These are phyloP conservation scores for Pyricularia pennisetigena DNA, from an alignment of 2,329 filamentous ascomycete species.

Conservation along the genomic window DNA sequence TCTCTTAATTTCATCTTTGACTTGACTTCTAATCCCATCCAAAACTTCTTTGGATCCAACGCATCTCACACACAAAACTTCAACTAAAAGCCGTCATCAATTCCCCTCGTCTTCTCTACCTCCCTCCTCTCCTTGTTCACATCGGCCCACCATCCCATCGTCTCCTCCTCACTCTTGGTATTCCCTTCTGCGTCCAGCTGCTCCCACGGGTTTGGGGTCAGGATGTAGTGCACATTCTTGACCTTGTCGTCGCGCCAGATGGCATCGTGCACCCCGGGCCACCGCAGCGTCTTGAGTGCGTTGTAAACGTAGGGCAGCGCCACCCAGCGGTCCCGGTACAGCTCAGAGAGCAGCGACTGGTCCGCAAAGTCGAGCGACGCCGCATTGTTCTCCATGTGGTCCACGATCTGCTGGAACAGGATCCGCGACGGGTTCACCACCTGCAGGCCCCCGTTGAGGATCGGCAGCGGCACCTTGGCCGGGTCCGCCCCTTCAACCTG, in stretches of 20 bases:
- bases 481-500: conserved; percentile 35
- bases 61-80: neutral
- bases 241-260: conserved; percentile 50
- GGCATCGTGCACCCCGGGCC: conserved; percentile 35
- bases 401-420: conserved; percentile 39
- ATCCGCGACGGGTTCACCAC: conserved; percentile 41
- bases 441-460: conserved; percentile 46
- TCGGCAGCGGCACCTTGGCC: conserved; percentile 34
- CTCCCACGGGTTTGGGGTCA: conserved; percentile 51
- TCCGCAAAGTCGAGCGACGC: conserved; percentile 47
- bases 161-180: conserved; percentile 33
- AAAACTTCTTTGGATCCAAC: neutral
- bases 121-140: conserved; percentile 27
- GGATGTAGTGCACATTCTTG: conserved; percentile 53
- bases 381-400: conserved; percentile 35
- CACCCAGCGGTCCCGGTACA: conserved; percentile 47
- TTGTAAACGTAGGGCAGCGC: conserved; percentile 52
- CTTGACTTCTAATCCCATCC: neutral
- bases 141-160: conserved; percentile 47
- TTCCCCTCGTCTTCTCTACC: conserved; percentile 10
- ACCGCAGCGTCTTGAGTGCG: conserved; percentile 48
- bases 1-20: neutral
- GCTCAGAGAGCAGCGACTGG: conserved; percentile 45
- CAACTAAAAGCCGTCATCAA: conserved; percentile 10
- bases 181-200: conserved; percentile 34